Evolutionary conservation across 305 asterid genomes (phyloP), one percentile per base, ranked within the genome.

Genomic region (Rubia occidens): DNA sequence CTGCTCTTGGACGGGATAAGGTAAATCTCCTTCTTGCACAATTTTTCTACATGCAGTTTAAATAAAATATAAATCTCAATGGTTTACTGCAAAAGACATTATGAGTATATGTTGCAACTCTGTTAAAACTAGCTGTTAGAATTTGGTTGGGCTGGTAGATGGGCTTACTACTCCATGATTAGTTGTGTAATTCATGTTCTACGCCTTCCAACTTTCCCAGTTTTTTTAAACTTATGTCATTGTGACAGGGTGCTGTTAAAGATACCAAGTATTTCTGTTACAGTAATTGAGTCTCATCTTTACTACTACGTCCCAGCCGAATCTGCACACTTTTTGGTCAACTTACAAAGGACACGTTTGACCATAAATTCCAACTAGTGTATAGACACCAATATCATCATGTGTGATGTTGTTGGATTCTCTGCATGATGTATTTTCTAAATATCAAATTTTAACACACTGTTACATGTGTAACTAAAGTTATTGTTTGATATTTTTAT

Each of bases 1-100:
- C 98, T 75, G 98, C 98, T 60, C 95, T 93, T 75, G 98, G 98
- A 58, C 84, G 98, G 78, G 98, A 93, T 82, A 87, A 81, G 98
- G 98, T 93, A 86, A 74, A 68, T 9, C 4, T 29, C 54, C 39
- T 18, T 65, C 26, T 20, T 69, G 32, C 64, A 8, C 15, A 18
- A 5, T 11, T 21, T 64, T 26, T 65, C 42, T 61, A 6, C 39
- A 39, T 5, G 18, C 70, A 54, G 44, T 53, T 67, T 51, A n/a
- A 32, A n/a, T 32, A 32, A 32, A 32, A 67, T n/a, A 24, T 21
- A 64, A 71, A 4, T 13, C 13, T 7, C 11, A 21, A 29, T 53
- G 42, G 18, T 24, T 26, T 5, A 29, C 49, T 29, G n/a, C 18
- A 43, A 15, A 43, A 29, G 20, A 5, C 60, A 55, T 39, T 26